A percentile compares a stretch with the other conserved stretches of the same genome.
Evolutionary conservation across 108 stramenopile genomes (phyloP).

Genomic region (Seminavis robusta): DNA sequence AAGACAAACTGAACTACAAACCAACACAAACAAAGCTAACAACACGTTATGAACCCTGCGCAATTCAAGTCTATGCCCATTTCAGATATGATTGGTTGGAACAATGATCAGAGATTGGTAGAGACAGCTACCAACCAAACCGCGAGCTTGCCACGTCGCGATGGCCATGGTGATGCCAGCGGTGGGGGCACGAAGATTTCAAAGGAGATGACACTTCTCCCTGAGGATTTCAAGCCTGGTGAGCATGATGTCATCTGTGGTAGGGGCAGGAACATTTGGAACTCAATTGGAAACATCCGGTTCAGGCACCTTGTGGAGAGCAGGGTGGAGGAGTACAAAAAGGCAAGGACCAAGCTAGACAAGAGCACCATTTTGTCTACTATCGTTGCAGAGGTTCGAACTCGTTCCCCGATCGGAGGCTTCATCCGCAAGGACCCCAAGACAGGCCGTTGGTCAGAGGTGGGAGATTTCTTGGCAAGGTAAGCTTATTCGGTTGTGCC

Average conservation of each 20-base stretch:
- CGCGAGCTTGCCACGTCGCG: too few species aligned
- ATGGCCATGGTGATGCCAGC: too few species aligned
- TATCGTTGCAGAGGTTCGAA: conserved; percentile 14
- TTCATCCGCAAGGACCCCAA: conserved; percentile 18
- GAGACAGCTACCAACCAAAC: too few species aligned
- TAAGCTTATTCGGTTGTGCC: too few species aligned
- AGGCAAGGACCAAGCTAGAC: conserved; percentile 19
- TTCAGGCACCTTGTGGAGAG: conserved; percentile 9
- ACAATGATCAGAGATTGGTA: too few species aligned
- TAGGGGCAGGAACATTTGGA: conserved; percentile 9
- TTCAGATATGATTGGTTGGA: too few species aligned
- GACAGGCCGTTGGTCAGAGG: conserved; percentile 26
- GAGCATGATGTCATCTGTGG: conserved; percentile 12
- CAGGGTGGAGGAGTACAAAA: conserved; percentile 7
- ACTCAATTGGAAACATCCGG: conserved; percentile 10
- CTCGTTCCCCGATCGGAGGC: conserved; percentile 15
- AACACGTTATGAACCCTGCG: too few species aligned
- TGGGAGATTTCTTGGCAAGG: conserved; percentile 28
- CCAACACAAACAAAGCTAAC: too few species aligned
- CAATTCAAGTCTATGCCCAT: too few species aligned
- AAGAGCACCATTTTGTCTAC: conserved; percentile 14
- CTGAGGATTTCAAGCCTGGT: conserved; percentile 6
- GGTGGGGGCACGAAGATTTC: too few species aligned
- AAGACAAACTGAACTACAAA: too few species aligned
- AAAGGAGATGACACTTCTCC: conserved; percentile 5